Percentiles rank a stretch among this genome's conserved stretches.
These are phyloP conservation scores for Monosporozyma solicola DNA, from an alignment of 805 yeast species.

Conservation along the genomic window DNA sequence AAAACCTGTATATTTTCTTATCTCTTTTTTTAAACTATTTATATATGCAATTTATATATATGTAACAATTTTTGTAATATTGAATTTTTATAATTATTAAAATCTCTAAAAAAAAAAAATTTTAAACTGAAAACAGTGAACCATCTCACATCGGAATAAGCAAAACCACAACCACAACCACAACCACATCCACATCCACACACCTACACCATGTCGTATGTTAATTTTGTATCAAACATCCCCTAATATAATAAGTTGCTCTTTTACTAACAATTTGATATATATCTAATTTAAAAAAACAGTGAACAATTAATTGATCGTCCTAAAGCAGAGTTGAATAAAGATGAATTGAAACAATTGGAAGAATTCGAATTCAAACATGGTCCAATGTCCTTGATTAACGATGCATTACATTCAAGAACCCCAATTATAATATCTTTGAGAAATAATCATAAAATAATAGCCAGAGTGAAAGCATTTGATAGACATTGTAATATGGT, in stretches of 20 bases:
- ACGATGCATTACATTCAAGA: conserved; percentile 65
- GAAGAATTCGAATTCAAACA: conserved; percentile 85
- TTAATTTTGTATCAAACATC: background rate
- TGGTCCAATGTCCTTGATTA: conserved; percentile 89
- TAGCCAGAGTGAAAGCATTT: conserved; percentile 86
- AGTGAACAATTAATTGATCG: conserved; percentile 62
- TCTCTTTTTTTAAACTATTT: conserved; percentile 2
- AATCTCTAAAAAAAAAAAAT: background rate
- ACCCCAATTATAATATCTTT: conserved; percentile 79
- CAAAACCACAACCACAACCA: background rate
- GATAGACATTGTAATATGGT: conserved; percentile 95
- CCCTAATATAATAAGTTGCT: background rate
- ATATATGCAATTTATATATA: background rate
- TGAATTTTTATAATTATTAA: background rate
- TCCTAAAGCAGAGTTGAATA: conserved; percentile 72
- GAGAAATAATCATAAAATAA: conserved; percentile 85
- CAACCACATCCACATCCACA: background rate
- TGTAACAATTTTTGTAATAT: background rate
- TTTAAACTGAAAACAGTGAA: background rate
- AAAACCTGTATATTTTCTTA: too few relatives aligned
- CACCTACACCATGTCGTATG: conserved; percentile 7
- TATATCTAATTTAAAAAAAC: background rate
- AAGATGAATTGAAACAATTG: conserved; percentile 64
- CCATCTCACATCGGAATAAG: background rate
- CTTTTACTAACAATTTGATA: conserved; percentile 8